Base-by-base conservation (phyloP, 2,329 filamentous ascomycete genomes). In the Penicillium sp. region DNA sequence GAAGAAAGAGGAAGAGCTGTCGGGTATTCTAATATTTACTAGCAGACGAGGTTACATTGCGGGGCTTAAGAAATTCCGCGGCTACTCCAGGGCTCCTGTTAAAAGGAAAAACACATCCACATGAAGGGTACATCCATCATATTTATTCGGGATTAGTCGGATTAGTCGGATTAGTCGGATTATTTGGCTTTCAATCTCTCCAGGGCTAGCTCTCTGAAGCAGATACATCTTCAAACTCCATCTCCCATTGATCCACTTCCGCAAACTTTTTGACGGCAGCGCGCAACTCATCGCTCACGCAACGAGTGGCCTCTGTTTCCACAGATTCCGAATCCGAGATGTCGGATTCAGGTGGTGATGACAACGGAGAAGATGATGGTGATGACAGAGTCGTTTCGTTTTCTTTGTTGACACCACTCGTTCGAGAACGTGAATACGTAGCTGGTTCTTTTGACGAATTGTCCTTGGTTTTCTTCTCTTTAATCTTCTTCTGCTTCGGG, bases 171-270 rank as follows among this genome's bases (percentile, higher is more conserved):
- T 26, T 34, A 34, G 17, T 24, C 19, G 6, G 6, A 24, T 19
- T 7, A n/a, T 29, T 35, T 5, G 17, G 17, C 9, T 13, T 15
- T 17, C 9, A 17, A 41, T 34, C 13, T 31, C 40, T 22, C 40
- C 31, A 24, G 63, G 45, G 53, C 56, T 46, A 63, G 56, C 31
- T 60, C 35, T 57, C 62, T 19, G 59, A 57, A 15, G 47, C 52
- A 42, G 59, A 57, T 3, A 72, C 65, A 46, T 72, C 69, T 52
- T 72, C 70, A 61, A 71, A 72, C 26, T 72, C 70, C 64, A 72
- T 70, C 49, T 69, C 43, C 70, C 70, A 72, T 52, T 64, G 55
- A 53, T 72, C 70, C 38, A 72, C 59, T 52, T 72, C 70, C 0
- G 65, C 66, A 57, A 72, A 72, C 37, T 71, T 72, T 52, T 58